Evolutionary conservation across 2,329 filamentous ascomycete species (phyloP), one percentile per base, ranked within the genome.

Genomic region (Cadophora sp.): DNA sequence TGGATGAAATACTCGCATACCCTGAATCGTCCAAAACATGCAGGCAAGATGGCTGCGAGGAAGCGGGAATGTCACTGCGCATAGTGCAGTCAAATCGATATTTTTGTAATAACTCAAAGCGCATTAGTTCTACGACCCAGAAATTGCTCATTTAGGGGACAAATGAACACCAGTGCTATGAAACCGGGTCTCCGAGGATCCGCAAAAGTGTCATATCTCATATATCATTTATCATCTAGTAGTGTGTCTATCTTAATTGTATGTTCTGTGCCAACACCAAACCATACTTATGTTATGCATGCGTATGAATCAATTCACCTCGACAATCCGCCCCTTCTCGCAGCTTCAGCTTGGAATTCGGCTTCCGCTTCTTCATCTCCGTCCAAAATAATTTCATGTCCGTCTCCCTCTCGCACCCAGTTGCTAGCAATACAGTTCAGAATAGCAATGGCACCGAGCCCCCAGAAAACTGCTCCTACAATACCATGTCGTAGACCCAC

Each of bases 351-450:
- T 55, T 68, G 68, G 27, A 68, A 93, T 50, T 76, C 74, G 22
- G 65, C 73, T 43, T 77, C 75, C 1, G 80, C 81, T 43, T 85
- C 84, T 26, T 86, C 83, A 69, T 91, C 89, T 0, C 88, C 89
- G 24, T 89, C 86, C 1, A 91, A 76, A 82, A 87, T 83, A 51
- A 91, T 86, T 76, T 91, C 89, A 76, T 91, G 88, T 0, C 89
- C 89, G 73, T 89, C 80, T 0, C 89, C 88, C 71, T 91, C 89
- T 60, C 79, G 80, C 9, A 91, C 85, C 67, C 85, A 83, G 73
- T 84, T 82, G 62, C 85, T 89, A 6, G 84, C 83, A 3, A 85
- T 66, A 22, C 73, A 75, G 48, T 62, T 71, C 0, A 87, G 86
- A 0, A 90, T 81, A 0, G 89, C 74, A 0, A 88, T 86, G 24